Base-by-base conservation (phyloP, 2,329 filamentous ascomycete genomes). In the Thyridium curvatum region DNA sequence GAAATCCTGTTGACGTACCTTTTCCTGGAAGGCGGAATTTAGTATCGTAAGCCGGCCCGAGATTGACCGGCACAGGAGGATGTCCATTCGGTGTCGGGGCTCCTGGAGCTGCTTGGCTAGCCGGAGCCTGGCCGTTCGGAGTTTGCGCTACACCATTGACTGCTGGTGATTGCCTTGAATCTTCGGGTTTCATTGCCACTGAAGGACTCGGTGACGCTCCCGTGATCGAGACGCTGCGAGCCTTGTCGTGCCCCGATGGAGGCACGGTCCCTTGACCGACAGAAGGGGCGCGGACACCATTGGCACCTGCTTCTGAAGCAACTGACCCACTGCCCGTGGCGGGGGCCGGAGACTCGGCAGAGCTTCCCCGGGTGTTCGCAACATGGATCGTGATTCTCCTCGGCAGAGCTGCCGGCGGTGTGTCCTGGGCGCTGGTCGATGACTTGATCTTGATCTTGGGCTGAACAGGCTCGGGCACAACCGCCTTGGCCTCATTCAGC, bases 391-490 rank as follows among this genome's bases (percentile, higher is more conserved):
- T 90, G 40, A 91, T 80, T 56, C 79, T 84, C 58, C 80, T 81
- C 8, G 69, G 59, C 42, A 65, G 60, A 32, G 52, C 49, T 43
- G 41, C 51, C 31, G 50, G 50, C 1, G 72, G 60, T 9, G 66
- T 62, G 21, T 75, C 69, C 21, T 59, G 53, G 17, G 59, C 59
- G 32, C 66, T 62, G 5, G 74, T 69, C 53, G 21, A 26, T 26
- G 88, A 74, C 58, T 86, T 90, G 40, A 95, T 70, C 61, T 89
- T 94, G 52, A 94, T 84, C 54, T 87, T 88, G 29, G 84, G 78
- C 51, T 82, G 78, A 1, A 75, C 67, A 12, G 87, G 84, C 58
- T 93, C 85, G 35, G 76, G 71, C 14, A 91, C 85, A 40, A 73
- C 73, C 34, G 73, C 73, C 57, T 84, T 88, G 9, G 87, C 88